Evolutionary conservation across 129 eudicot genomes (phyloP), one percentile per base, ranked within the genome.

Genomic region (Tagetes erecta): DNA sequence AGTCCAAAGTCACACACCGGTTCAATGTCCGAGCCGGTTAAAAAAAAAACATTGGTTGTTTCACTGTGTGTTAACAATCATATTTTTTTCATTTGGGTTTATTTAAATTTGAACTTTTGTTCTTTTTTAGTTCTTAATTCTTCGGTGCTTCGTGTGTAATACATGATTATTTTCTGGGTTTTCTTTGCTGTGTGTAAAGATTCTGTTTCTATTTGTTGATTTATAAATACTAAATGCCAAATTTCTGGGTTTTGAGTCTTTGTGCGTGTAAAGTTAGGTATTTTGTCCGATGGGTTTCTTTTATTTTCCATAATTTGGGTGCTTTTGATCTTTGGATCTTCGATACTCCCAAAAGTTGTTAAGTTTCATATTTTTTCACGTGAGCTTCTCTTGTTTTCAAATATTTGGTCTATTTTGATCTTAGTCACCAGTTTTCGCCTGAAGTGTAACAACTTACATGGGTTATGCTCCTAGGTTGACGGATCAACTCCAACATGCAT

Each of bases 331-430:
- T 76, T 76, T 58, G 8, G 38, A 67, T 76, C 74, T 67, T 76
- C 20, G 36, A 76, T 45, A 37, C 57, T 59, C 58, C 76, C 47
- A 65, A 51, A 57, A 69, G 47, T 41, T 64, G 40, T 64, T 42
- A 57, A 56, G 30, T 7, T 30, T 56, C 63, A 56, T 56, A 7
- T 7, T 30, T 41, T 51, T 10, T 11, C 66, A 59, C 3, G 47
- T 37, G 72, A 53, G 66, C 40, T 70, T 72, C 58, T 76, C 74
- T 76, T 66, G 70, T 76, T 56, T 67, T 9, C 60, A 60, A 59
- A 13, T 57, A 55, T 60, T 73, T 73, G 7, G 41, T 12, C 7
- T 63, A 67, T 70, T 70, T 47, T 62, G 67, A 2, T 42, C 1
- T 42, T 42, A 7, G 58, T 68, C 36, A 20, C 38, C 50, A 49